Percentiles rank a stretch among this genome's conserved stretches.
phyloP scores from a whole-genome alignment of 2,329 filamentous ascomycete species.

The Phaeosphaeriaceae sp. region DNA sequence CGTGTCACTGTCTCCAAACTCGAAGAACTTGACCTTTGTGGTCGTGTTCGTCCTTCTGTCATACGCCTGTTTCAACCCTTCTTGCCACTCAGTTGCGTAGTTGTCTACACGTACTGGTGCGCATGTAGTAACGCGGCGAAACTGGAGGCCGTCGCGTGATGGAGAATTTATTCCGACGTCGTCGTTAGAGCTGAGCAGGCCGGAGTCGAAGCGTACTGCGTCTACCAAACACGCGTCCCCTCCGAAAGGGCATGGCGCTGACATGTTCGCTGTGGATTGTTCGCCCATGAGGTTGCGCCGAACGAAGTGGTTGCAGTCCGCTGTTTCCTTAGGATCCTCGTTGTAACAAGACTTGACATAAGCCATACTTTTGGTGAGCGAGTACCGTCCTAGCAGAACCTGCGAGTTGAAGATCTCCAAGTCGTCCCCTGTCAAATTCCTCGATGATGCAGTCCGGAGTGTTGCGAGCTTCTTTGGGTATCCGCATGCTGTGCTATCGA shows the following conservation, averaged over 20 bases:
- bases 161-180: conserved; percentile 28
- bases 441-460: conserved; percentile 5
- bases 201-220: conserved; percentile 19
- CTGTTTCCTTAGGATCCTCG: neutral
- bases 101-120: conserved; percentile 19
- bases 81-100: conserved; percentile 21
- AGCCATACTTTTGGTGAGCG: conserved; percentile 18
- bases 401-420: conserved; percentile 20
- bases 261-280: conserved; percentile 10
- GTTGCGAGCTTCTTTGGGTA: conserved; percentile 17
- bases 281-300: conserved; percentile 15
- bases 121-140: conserved; percentile 27
- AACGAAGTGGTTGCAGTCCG: conserved; percentile 22
- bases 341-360: conserved; percentile 27
- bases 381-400: conserved; percentile 20
- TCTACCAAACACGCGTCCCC: conserved; percentile 12
- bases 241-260: conserved; percentile 26
- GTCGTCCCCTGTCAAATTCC: conserved; percentile 8
- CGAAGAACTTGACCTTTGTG: conserved; percentile 17
- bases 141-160: conserved; percentile 10
- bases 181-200: conserved; percentile 18
- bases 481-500: conserved; percentile 15
- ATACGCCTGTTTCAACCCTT: conserved; percentile 15
- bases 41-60: conserved; percentile 12
- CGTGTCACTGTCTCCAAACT: conserved; percentile 16